Evolutionary conservation across 208 protist species (phyloP).

Genomic region (Naegleria fowleri): DNA sequence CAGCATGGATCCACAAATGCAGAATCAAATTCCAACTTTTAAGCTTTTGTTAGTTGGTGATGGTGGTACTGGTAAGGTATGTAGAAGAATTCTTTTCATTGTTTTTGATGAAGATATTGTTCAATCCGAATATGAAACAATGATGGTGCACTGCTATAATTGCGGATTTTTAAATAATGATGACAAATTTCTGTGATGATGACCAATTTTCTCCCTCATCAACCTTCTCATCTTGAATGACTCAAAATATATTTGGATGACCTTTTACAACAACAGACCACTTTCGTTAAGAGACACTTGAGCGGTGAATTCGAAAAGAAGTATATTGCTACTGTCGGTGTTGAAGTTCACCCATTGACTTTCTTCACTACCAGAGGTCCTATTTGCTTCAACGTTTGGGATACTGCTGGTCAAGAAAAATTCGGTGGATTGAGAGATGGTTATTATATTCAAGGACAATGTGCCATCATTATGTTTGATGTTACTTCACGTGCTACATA

Average conservation of each 20-base stretch:
- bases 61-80: conserved; percentile 19
- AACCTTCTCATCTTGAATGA: no score
- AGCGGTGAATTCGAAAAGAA: conserved; percentile 89
- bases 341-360: conserved; percentile 94
- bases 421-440: conserved; percentile 91
- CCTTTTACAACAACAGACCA: conserved; percentile 54
- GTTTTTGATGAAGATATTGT: no score
- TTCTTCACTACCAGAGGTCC: conserved; percentile 98
- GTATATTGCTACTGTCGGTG: conserved; percentile 86
- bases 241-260: no score
- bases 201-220: no score
- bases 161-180: no score
- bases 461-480: conserved; percentile 99
- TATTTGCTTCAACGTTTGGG: conserved; percentile 99
- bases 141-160: no score
- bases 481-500: conserved; percentile 99
- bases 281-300: conserved; percentile 86
- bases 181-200: no score
- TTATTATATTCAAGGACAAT: conserved; percentile 99
- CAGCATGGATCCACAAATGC: not conserved
- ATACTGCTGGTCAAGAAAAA: conserved; percentile 98
- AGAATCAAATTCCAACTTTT: not conserved
- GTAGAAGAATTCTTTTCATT: no score
- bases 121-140: no score
- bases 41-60: conserved; percentile 25